Percentiles rank a stretch among this genome's conserved stretches.
phyloP scores from a whole-genome alignment of 1,284 basidiomycete species.

The Cryptococcus sp. region DNA sequence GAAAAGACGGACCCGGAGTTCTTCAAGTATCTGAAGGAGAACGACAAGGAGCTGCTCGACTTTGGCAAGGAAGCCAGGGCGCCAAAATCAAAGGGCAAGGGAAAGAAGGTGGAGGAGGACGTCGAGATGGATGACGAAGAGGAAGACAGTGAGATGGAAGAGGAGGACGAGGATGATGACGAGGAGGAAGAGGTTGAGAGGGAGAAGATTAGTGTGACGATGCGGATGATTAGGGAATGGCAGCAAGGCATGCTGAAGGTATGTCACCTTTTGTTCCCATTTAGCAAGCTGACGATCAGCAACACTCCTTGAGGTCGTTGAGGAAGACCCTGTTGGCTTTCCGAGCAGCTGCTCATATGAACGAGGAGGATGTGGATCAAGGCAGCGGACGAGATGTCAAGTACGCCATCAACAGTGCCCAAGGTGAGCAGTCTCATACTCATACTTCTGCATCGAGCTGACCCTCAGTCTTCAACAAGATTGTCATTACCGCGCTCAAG shows the following conservation, averaged over 20 bases:
- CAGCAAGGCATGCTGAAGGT: conserved; percentile 87
- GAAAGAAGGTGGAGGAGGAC: conserved; percentile 47
- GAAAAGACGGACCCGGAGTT: conserved; percentile 97
- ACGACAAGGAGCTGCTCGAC: conserved; percentile 80
- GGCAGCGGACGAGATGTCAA: conserved; percentile 50
- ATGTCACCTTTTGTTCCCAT: conserved; percentile 9
- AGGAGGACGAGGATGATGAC: conserved; percentile 46
- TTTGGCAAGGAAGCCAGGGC: conserved; percentile 53
- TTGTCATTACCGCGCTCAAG: conserved; percentile 77
- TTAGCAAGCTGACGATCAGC: conserved; percentile 49
- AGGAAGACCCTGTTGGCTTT: conserved; percentile 83
- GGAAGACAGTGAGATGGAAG: conserved; percentile 49
- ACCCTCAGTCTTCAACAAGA: conserved; percentile 77
- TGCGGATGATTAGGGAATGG: conserved; percentile 71
- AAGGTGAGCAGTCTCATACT: conserved; percentile 51
- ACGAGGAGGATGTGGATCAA: conserved; percentile 67
- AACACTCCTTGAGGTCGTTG: conserved; percentile 77
- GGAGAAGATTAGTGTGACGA: conserved; percentile 57
- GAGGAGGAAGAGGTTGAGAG: conserved; percentile 47
- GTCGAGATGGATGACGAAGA: conserved; percentile 42
- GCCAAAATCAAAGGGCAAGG: conserved; percentile 34
- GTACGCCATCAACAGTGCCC: conserved; percentile 74
- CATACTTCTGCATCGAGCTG: neutral
- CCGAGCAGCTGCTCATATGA: conserved; percentile 79
- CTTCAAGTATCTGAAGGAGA: conserved; percentile 95